phyloP scores from a whole-genome alignment of 768 basidiomycete genomes.

The Lactarius psammicola region DNA sequence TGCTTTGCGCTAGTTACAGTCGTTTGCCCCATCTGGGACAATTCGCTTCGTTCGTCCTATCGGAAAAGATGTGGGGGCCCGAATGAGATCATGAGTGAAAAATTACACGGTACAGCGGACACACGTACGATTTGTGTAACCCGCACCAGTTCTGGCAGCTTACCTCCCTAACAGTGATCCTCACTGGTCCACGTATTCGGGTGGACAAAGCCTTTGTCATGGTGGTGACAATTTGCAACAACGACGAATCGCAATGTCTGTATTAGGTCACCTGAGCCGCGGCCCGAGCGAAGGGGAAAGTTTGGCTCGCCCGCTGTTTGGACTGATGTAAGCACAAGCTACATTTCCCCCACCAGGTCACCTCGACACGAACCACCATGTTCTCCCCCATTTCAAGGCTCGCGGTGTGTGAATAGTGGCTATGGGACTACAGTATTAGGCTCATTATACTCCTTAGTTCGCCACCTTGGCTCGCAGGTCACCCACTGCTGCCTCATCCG shows the following conservation, averaged over 20 bases:
- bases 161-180: not conserved
- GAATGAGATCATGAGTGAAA: not conserved
- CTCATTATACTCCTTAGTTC: constrained; percentile 1
- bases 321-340: not conserved
- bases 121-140: not conserved
- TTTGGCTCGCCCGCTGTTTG: not conserved
- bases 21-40: not conserved
- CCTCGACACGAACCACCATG: constrained; percentile 5
- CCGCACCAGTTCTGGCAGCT: not conserved
- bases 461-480: constrained; percentile 27
- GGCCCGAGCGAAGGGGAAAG: not conserved
- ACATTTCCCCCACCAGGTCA: not conserved
- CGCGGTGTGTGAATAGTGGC: constrained; percentile 6
- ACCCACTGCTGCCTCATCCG: constrained; percentile 29
- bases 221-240: not conserved
- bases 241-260: not conserved
- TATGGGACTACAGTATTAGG: not conserved
- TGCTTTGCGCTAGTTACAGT: too few relatives aligned
- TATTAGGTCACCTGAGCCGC: not conserved
- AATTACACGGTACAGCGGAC: not conserved
- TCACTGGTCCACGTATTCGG: not conserved
- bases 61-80: not conserved
- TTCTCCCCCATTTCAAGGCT: constrained; percentile 15
- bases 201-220: too few relatives aligned
- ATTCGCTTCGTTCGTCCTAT: not conserved